Evolutionary conservation across 2,329 filamentous ascomycete species (phyloP), one percentile per base, ranked within the genome.

Genomic region (Botrytis squamosa): DNA sequence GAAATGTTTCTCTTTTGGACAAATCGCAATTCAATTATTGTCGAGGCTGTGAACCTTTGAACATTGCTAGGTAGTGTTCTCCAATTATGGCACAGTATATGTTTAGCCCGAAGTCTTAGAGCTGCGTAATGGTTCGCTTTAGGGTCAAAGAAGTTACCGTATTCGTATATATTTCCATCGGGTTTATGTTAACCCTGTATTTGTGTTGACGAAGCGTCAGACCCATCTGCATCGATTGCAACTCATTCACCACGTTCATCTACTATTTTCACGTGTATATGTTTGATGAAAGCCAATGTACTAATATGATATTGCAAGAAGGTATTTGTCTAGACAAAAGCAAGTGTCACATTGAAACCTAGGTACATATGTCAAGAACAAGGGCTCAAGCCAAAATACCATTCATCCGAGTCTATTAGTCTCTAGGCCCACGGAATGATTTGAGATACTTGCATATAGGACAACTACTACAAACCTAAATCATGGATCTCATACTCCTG

Each of bases 111-210:
- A 46, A 65, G 63, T 65, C 42, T 49, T 46, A 49, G 42, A 66
- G 63, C 42, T 66, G 42, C 63, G 63, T 66, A 66, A 67, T 67
- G 46, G 42, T 68, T 42, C 65, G 49, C 25, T 68, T 68, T 36
- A 42, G 65, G 65, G 33, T 46, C 14, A 22, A 59, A 52, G 38
- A 71, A 62, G 59, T 36, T 52, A 71, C 69, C 42, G 69, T 71
- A 71, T 42, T 42, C 57, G 49, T 14, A 60, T 60, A 36, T 36
- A 14, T 36, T 33, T 9, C n/a, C 14, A 8, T 57, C n/a, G 52
- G n/a, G 18, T 46, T 9, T 49, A 16, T 55, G 49, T 7, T 16
- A 63, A 49, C 52, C 67, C 52, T 60, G 67, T 60, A 22, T n/a
- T 46, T n/a, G 18, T 25, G 33, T 29, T 10, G 38, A 64, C 38